These are phyloP conservation scores for Kokia cookei DNA, from an alignment of 441 rosid genomes.

Conservation along the genomic window DNA sequence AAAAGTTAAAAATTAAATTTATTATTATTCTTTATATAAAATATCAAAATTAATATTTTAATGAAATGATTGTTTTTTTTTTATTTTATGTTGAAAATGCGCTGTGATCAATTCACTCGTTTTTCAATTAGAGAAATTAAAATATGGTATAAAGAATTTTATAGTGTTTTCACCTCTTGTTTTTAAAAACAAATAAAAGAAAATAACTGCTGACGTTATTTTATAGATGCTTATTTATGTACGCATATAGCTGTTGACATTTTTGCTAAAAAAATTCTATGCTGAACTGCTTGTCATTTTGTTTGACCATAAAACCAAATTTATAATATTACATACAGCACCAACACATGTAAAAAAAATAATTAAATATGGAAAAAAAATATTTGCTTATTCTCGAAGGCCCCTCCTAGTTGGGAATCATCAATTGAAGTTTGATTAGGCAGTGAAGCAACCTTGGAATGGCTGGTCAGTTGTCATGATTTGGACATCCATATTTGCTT, in stretches of 20 bases:
- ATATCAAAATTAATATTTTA: too few species aligned
- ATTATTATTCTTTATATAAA: too few species aligned
- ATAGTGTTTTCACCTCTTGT: neutral
- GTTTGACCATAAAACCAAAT: neutral
- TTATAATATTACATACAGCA: too few species aligned
- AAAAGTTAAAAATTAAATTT: too few species aligned
- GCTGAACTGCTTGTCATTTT: neutral
- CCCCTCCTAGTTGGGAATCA: neutral
- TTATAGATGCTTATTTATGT: neutral
- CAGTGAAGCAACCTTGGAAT: neutral
- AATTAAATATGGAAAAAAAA: too few species aligned
- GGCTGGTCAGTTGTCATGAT: neutral
- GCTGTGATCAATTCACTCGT: too few species aligned
- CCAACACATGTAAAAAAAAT: too few species aligned
- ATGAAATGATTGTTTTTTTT: too few species aligned
- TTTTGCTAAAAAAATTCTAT: neutral
- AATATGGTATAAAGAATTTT: too few species aligned
- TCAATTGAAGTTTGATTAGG: neutral
- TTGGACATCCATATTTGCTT: neutral
- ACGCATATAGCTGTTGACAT: neutral
- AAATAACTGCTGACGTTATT: neutral
- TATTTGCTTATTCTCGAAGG: too few species aligned
- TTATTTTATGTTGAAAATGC: too few species aligned
- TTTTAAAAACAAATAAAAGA: neutral
- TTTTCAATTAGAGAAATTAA: too few species aligned